Percentiles rank a stretch among this genome's conserved stretches.
These are phyloP conservation scores for Suillus brevipes DNA, from an alignment of 768 basidiomycete genomes.

Conservation along the genomic window DNA sequence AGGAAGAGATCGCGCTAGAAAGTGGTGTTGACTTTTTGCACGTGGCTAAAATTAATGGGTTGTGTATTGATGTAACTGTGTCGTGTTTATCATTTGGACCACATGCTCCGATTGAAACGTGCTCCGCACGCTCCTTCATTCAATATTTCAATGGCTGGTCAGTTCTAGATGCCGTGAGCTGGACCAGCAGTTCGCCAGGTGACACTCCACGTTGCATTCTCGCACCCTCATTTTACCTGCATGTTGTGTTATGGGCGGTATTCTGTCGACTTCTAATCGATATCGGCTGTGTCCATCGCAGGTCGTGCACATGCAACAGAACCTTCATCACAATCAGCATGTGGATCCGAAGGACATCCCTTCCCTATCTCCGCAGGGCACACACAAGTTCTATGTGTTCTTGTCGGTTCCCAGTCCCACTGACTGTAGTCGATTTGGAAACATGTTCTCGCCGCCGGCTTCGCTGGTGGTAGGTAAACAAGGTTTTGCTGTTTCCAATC, in stretches of 20 bases:
- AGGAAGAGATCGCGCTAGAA: slow-evolving; percentile 16
- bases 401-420: slow-evolving; percentile 8
- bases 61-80: too few species aligned
- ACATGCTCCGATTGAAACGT: slow-evolving; percentile 15
- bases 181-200: neutral
- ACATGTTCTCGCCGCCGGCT: slow-evolving; percentile 1
- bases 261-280: slow-evolving; percentile 2
- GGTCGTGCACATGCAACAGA: slow-evolving; percentile 10
- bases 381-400: neutral
- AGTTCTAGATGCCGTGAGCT: slow-evolving; percentile 4
- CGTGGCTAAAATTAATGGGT: slow-evolving; percentile 16
- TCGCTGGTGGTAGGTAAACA: slow-evolving; percentile 5
- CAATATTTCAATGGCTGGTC: slow-evolving; percentile 3
- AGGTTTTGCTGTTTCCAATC: slow-evolving; percentile 15
- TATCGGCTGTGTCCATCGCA: slow-evolving; percentile 8
- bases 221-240: slow-evolving; percentile 2
- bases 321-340: slow-evolving; percentile 9
- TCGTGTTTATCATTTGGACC: neutral
- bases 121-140: slow-evolving; percentile 11
- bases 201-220: slow-evolving; percentile 8
- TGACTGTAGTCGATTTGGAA: slow-evolving; percentile 3
- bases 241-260: neutral
- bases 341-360: slow-evolving; percentile 6
- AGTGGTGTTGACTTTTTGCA: slow-evolving; percentile 18
- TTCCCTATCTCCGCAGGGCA: slow-evolving; percentile 15